phyloP scores from a whole-genome alignment of 1,139 yeast genomes.

The Yamadazyma conglobata region DNA sequence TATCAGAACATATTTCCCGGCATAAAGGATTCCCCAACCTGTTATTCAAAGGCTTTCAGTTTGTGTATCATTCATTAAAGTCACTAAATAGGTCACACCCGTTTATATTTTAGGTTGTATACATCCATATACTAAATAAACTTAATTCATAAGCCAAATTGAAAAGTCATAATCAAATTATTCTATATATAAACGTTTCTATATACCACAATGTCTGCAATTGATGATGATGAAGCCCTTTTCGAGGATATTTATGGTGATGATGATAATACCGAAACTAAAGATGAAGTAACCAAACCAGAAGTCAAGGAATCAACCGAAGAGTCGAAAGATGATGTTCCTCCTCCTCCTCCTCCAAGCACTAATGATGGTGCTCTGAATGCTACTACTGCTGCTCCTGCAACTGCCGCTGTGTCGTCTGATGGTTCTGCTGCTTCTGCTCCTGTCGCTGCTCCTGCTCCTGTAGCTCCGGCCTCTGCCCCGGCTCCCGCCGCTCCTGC shows the following conservation, averaged over 20 bases:
- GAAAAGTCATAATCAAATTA: no score
- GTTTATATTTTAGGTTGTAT: conserved; percentile 2
- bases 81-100: conserved; percentile 1
- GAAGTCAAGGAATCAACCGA: conserved; percentile 7
- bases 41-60: background rate
- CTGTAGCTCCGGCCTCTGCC: conserved; percentile 5
- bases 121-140: conserved; percentile 9
- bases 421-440: conserved; percentile 4
- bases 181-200: conserved; percentile 2
- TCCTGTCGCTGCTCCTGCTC: conserved; percentile 4
- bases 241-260: conserved; percentile 69
- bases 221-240: conserved; percentile 82
- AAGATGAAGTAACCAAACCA: conserved; percentile 1
- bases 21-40: background rate
- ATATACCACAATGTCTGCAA: conserved; percentile 44
- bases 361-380: no score
- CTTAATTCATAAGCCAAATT: conserved; percentile 1
- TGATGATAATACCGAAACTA: conserved; percentile 11
- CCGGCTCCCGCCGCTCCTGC: conserved; percentile 4
- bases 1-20: no score
- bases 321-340: conserved; percentile 4
- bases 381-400: conserved; percentile 6
- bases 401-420: conserved; percentile 3
- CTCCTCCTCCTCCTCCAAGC: conserved; percentile 4
- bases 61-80: background rate